Percentiles rank a stretch among this genome's conserved stretches.
phyloP scores from a whole-genome alignment of 139 green algal genomes.

The Edaphochlamys debaryana region DNA sequence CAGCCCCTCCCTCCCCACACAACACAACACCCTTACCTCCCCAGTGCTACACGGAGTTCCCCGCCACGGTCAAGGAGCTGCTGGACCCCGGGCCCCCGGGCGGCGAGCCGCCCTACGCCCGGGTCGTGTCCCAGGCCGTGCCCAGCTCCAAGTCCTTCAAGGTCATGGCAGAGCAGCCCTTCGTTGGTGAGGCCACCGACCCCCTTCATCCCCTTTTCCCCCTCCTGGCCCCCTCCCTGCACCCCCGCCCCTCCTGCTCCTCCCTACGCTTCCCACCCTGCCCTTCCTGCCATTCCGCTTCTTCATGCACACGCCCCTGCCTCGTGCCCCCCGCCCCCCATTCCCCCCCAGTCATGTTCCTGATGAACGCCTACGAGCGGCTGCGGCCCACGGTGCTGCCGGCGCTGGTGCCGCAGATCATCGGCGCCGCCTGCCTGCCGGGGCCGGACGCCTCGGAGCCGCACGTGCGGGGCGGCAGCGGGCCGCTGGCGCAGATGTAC shows the following conservation, averaged over 20 bases:
- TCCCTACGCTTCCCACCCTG: neutral
- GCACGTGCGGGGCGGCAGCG: slow-evolving; percentile 13
- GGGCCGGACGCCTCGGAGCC: slow-evolving; percentile 48
- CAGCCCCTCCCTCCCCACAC: too few species aligned
- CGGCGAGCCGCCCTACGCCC: slow-evolving; percentile 44
- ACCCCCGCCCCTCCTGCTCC: too few species aligned
- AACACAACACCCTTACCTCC: too few species aligned
- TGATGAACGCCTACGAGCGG: slow-evolving; percentile 80
- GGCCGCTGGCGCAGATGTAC: slow-evolving; percentile 39
- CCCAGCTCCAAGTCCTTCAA: slow-evolving; percentile 79
- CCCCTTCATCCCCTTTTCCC: neutral
- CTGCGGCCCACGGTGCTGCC: slow-evolving; percentile 58
- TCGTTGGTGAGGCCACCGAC: slow-evolving; percentile 66
- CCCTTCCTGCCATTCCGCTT: neutral
- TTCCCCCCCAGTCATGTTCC: slow-evolving; percentile 77
- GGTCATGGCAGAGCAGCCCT: slow-evolving; percentile 86
- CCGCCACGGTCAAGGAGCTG: slow-evolving; percentile 42
- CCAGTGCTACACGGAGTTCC: slow-evolving; percentile 65
- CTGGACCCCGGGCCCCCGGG: slow-evolving; percentile 25
- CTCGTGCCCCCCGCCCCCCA: neutral
- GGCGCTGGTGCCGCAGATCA: slow-evolving; percentile 69
- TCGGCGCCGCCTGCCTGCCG: slow-evolving; percentile 57
- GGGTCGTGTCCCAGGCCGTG: slow-evolving; percentile 41
- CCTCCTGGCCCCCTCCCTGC: neutral
- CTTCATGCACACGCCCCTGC: neutral